Conservation (phyloP, 2,329 filamentous ascomycete species). For the Aciculosporium take region DNA sequence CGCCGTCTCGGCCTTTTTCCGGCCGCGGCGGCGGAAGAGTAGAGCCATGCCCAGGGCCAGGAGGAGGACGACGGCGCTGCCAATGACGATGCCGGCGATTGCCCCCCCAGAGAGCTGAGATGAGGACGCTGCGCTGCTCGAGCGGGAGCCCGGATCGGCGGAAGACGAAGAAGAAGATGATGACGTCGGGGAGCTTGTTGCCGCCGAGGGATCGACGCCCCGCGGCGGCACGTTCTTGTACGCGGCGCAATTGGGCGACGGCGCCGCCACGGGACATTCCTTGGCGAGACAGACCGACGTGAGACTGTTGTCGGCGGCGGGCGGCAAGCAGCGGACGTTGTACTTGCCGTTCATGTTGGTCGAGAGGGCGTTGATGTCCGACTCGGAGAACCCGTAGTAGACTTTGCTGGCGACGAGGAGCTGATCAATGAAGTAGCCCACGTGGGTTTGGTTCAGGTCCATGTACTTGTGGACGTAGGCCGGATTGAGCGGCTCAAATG, state of each 20-base stretch:
- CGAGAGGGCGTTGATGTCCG: constrained; percentile 12
- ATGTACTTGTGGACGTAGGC: constrained; percentile 21
- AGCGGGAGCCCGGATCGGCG: neutral
- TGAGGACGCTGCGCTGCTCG: neutral
- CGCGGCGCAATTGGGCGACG: constrained; percentile 13
- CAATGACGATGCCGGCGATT: constrained; percentile 16
- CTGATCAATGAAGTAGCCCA: constrained; percentile 19
- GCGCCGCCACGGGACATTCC: constrained; percentile 15
- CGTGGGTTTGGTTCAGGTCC: constrained; percentile 15
- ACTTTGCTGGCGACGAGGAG: constrained; percentile 12
- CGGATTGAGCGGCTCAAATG: constrained; percentile 9
- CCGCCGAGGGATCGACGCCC: constrained; percentile 5
- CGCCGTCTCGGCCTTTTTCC: neutral
- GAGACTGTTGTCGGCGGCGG: constrained; percentile 12
- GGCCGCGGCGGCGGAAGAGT: constrained; percentile 8
- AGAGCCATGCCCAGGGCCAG: constrained; percentile 9
- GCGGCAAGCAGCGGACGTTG: constrained; percentile 15
- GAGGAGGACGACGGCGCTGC: constrained; percentile 11
- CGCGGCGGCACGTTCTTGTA: constrained; percentile 13
- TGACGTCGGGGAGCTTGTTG: neutral
- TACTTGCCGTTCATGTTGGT: constrained; percentile 14
- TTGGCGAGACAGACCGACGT: constrained; percentile 15
- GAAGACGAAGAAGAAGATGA: neutral
- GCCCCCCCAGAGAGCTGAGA: constrained; percentile 7
- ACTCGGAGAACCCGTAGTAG: constrained; percentile 16